Evolutionary conservation across 148 eudicot species (phyloP).

Genomic region (Rhododendron williamsianum): DNA sequence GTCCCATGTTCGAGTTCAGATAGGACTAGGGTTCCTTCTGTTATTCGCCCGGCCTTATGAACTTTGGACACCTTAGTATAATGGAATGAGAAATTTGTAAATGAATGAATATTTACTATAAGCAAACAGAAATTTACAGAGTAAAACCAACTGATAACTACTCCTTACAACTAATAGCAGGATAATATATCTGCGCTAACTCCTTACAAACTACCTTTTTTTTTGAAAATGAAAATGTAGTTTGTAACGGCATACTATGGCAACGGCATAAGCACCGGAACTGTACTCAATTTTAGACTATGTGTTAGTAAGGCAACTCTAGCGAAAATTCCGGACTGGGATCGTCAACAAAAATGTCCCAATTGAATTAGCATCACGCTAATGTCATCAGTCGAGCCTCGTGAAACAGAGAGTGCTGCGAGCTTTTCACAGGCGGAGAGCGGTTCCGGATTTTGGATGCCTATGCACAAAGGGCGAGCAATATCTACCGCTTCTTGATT

Average conservation of each 20-base stretch:
- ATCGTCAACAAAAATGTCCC: conserved; percentile 11
- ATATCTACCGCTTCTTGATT: conserved; percentile 64
- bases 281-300: background rate
- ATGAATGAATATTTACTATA: background rate
- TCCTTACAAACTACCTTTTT: background rate
- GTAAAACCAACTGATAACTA: background rate
- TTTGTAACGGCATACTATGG: background rate
- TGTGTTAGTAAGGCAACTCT: background rate
- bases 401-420: conserved; percentile 37
- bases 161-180: background rate
- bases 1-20: background rate
- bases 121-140: background rate
- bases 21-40: background rate
- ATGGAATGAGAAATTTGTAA: background rate
- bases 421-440: conserved; percentile 51
- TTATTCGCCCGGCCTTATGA: background rate
- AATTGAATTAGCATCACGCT: conserved; percentile 51
- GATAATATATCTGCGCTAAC: background rate
- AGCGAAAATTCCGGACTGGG: background rate
- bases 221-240: too few relatives aligned
- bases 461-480: conserved; percentile 29
- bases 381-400: conserved; percentile 55
- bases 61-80: background rate
- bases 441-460: conserved; percentile 12
- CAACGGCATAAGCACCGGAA: background rate